Percentiles rank a stretch among this genome's conserved stretches.
Evolutionary conservation across 108 stramenopile species (phyloP).

Genomic region (Cyclotella atomus): DNA sequence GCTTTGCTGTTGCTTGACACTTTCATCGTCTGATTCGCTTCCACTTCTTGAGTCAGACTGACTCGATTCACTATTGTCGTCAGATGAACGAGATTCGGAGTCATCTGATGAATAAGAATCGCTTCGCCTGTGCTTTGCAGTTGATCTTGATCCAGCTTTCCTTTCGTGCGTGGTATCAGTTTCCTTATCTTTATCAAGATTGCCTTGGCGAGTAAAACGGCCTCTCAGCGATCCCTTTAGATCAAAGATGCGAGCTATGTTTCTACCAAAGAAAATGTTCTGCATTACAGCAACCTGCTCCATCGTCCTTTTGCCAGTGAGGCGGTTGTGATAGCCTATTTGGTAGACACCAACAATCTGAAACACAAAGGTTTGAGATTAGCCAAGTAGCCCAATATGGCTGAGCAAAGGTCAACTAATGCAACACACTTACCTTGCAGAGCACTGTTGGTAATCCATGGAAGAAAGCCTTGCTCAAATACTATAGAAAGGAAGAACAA

Average conservation of each 20-base stretch:
- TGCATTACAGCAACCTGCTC: constrained; percentile 92
- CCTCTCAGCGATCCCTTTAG: constrained; percentile 94
- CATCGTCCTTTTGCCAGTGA: constrained; percentile 93
- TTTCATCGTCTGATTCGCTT: constrained; percentile 28
- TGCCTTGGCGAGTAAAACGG: constrained; percentile 85
- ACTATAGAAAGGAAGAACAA: too few relatives aligned
- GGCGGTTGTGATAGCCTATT: constrained; percentile 93
- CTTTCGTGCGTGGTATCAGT: constrained; percentile 4
- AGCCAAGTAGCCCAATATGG: too few relatives aligned
- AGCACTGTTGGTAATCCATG: constrained; percentile 94
- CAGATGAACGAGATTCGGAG: constrained; percentile 30
- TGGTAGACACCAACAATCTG: constrained; percentile 98
- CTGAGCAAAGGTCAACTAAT: too few relatives aligned
- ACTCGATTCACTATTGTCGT: constrained; percentile 38
- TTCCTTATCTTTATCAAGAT: constrained; percentile 39
- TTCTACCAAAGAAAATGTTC: constrained; percentile 93
- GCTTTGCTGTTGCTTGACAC: constrained; percentile 4
- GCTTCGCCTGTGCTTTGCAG: constrained; percentile 30
- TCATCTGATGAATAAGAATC: constrained; percentile 47
- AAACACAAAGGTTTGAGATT: too few relatives aligned
- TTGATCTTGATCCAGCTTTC: constrained; percentile 1
- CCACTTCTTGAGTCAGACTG: constrained; percentile 23
- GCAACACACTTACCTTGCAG: too few relatives aligned
- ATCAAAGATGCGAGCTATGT: constrained; percentile 91
- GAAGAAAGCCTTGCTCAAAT: constrained; percentile 94